Evolutionary conservation across 768 basidiomycete genomes (phyloP).

Genomic region (Mycena leptocephala): DNA sequence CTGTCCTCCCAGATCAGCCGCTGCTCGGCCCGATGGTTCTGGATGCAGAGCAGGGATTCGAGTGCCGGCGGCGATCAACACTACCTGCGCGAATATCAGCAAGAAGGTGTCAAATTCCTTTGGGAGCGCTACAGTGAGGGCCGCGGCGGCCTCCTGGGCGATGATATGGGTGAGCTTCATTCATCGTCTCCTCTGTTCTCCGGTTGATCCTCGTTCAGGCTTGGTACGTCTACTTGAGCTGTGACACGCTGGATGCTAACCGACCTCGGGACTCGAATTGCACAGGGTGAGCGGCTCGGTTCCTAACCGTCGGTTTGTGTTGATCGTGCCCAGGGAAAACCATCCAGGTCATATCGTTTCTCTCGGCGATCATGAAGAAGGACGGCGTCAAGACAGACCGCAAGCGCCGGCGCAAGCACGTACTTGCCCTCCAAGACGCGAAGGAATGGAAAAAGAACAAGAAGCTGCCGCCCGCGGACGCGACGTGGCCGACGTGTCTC

Average conservation of each 20-base stretch:
- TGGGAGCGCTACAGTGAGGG: constrained; percentile 79
- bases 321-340: constrained; percentile 81
- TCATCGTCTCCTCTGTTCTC: too few relatives aligned
- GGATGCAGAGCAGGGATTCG: constrained; percentile 61
- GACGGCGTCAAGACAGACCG: constrained; percentile 75
- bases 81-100: constrained; percentile 94
- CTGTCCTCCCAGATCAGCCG: constrained; percentile 60
- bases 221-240: too few relatives aligned
- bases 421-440: constrained; percentile 78
- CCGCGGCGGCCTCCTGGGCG: constrained; percentile 89
- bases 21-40: constrained; percentile 66
- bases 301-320: background rate
- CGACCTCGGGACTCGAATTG: background rate
- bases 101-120: constrained; percentile 89
- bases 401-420: constrained; percentile 76
- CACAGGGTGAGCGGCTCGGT: constrained; percentile 5
- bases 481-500: constrained; percentile 88
- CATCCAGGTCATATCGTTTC: constrained; percentile 91
- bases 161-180: constrained; percentile 92
- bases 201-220: background rate
- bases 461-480: constrained; percentile 76
- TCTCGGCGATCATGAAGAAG: constrained; percentile 95
- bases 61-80: constrained; percentile 84
- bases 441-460: constrained; percentile 67
- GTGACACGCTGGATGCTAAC: too few relatives aligned